Base-by-base conservation (phyloP, 306 rosid genomes). In the Amphicarpaea edgeworthii region DNA sequence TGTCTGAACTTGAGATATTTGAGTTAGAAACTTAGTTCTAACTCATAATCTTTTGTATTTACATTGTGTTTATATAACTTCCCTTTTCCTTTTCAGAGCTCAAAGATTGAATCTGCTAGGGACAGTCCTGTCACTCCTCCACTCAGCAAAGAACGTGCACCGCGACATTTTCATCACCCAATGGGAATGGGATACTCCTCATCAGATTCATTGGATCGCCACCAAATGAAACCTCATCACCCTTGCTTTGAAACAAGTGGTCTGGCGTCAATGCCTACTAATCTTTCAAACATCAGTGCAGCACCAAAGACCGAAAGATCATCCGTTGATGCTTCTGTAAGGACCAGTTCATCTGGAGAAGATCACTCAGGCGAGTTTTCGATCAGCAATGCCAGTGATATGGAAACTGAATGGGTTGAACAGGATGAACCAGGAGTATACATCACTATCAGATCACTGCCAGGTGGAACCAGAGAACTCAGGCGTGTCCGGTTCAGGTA, bases 351-450 rank as follows among this genome's bases (percentile, higher is more conserved):
- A 12, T 87, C 92, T 12, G 85, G 83, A 73, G 97, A 95, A 68
- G 97, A 92, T 75, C 89, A 71, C 75, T 95, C 98, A 0, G 96
- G 91, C 10, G 97, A 95, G 86, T 87, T 92, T 69, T 95, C 99
- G 21, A 55, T 86, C 81, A 95, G 98, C 88, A 90, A 92, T 76
- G 96, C 92, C 80, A 95, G 99, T 87, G 99, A 95, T 77, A 80
- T 89, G 93, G 99, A 95, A 83, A 84, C 97, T 8, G 99, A 95
- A 79, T 95, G 99, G 97, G 93, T 93, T 32, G 99, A 95, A 66
- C 91, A 92, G 86, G 99, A 92, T 70, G 99, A 92, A 82, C 97
- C 97, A 0, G 99, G 99, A 64, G 97, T 95, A 32, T 95, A 95
- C 85, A 95, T 95, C 89, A 95, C 99, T 21, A 89, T 95, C 75